Percentiles rank a stretch among this genome's conserved stretches.
Evolutionary conservation across 768 basidiomycete species (phyloP).

Genomic region (Tricholoma terreum): DNA sequence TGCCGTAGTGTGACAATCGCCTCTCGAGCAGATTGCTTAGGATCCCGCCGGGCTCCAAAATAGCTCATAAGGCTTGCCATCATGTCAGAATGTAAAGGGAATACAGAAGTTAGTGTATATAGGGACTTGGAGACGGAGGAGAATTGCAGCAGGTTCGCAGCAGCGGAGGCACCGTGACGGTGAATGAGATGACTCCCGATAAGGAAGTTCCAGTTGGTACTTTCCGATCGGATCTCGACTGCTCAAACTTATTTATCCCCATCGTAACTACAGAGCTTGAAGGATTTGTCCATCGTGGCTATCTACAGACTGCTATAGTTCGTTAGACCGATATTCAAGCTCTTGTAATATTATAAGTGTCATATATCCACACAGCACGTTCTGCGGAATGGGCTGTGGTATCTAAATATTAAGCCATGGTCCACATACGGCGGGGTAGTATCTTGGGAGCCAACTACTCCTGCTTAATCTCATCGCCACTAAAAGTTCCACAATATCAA

Average conservation of each 20-base stretch:
- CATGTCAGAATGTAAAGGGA: slow-evolving; percentile 34
- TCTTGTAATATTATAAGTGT: background rate
- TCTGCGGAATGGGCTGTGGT: background rate
- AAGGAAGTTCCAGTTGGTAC: slow-evolving; percentile 27
- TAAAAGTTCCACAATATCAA: slow-evolving; percentile 13
- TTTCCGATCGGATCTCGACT: background rate
- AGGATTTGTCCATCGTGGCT: too few species aligned
- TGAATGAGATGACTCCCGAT: slow-evolving; percentile 33
- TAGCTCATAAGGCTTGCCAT: slow-evolving; percentile 83
- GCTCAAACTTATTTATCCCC: background rate
- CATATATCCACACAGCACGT: background rate
- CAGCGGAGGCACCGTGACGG: background rate
- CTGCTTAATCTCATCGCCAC: slow-evolving; percentile 29
- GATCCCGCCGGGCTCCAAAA: slow-evolving; percentile 80
- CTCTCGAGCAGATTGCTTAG: slow-evolving; percentile 83
- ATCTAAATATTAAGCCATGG: background rate
- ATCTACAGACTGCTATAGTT: too few species aligned
- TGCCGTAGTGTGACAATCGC: slow-evolving; percentile 92
- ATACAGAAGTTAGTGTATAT: slow-evolving; percentile 7
- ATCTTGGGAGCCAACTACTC: slow-evolving; percentile 19
- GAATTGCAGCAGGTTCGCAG: slow-evolving; percentile 12
- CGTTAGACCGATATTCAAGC: background rate
- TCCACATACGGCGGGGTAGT: background rate
- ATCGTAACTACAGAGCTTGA: background rate
- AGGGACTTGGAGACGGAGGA: slow-evolving; percentile 4